These are phyloP conservation scores for Pichia thaimueangensis DNA, from an alignment of 805 yeast genomes.

Conservation along the genomic window DNA sequence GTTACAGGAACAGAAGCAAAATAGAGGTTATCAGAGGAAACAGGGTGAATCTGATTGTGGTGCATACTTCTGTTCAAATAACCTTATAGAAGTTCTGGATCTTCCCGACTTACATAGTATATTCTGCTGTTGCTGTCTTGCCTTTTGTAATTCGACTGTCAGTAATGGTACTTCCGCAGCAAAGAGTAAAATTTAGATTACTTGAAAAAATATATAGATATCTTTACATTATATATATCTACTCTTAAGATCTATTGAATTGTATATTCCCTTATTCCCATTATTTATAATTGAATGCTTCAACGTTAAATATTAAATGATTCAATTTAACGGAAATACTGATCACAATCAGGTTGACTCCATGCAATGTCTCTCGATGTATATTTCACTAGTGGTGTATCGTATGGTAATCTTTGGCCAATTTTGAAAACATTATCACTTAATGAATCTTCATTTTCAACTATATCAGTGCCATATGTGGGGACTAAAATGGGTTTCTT, in stretches of 20 bases:
- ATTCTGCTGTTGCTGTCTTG: not conserved
- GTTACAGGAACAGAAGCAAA: constrained; percentile 5
- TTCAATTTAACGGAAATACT: no score
- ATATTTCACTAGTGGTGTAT: constrained; percentile 44
- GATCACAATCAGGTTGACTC: constrained; percentile 28
- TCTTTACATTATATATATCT: not conserved
- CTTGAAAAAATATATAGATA: not conserved
- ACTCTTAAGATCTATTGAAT: no score
- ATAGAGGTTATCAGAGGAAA: constrained; percentile 22
- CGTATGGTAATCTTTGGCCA: constrained; percentile 48
- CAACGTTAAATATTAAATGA: no score
- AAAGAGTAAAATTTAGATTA: not conserved
- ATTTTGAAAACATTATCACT: constrained; percentile 11
- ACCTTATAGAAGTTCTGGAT: constrained; percentile 13
- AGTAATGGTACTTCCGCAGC: constrained; percentile 8
- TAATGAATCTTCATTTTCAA: not conserved
- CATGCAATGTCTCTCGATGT: constrained; percentile 40
- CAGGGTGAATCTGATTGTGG: constrained; percentile 28
- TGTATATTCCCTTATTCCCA: no score
- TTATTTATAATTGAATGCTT: no score
- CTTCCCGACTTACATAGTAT: constrained; percentile 4
- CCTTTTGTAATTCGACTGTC: constrained; percentile 10
- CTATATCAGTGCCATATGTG: constrained; percentile 33
- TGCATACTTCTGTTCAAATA: constrained; percentile 22
- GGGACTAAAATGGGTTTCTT: constrained; percentile 34